phyloP scores from a whole-genome alignment of 805 yeast genomes.

The Wickerhamiella dianesei region DNA sequence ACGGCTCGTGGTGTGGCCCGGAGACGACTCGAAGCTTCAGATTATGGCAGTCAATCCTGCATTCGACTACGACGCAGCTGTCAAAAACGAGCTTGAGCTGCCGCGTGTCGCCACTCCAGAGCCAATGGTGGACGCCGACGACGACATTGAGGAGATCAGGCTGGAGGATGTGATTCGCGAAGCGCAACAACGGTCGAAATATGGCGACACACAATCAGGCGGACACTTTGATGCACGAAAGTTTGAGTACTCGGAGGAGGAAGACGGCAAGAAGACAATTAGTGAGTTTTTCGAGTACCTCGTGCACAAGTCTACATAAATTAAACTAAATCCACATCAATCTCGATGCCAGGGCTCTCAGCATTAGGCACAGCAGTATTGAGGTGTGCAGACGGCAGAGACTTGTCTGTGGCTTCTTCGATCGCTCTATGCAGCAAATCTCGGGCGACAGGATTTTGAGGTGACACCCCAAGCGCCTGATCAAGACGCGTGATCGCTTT shows the following conservation, averaged over 20 bases:
- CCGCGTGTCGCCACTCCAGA: background rate
- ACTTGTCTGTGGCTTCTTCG: background rate
- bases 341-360: too few relatives aligned
- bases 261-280: constrained; percentile 1
- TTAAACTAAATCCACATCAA: background rate
- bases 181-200: background rate
- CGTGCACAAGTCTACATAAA: background rate
- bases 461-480: constrained; percentile 62
- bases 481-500: constrained; percentile 69
- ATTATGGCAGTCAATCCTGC: background rate
- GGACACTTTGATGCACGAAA: background rate
- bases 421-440: constrained; percentile 67
- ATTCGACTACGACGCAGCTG: background rate
- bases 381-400: background rate
- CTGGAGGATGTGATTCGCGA: background rate
- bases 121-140: background rate
- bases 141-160: background rate
- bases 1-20: background rate
- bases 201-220: background rate
- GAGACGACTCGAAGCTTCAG: background rate
- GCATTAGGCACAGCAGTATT: too few relatives aligned
- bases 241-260: background rate
- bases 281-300: constrained; percentile 3
- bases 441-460: constrained; percentile 71
- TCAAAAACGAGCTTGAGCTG: background rate